These are phyloP conservation scores for Cystobasidium ongulense DNA, from an alignment of 768 basidiomycete species.

Conservation along the genomic window DNA sequence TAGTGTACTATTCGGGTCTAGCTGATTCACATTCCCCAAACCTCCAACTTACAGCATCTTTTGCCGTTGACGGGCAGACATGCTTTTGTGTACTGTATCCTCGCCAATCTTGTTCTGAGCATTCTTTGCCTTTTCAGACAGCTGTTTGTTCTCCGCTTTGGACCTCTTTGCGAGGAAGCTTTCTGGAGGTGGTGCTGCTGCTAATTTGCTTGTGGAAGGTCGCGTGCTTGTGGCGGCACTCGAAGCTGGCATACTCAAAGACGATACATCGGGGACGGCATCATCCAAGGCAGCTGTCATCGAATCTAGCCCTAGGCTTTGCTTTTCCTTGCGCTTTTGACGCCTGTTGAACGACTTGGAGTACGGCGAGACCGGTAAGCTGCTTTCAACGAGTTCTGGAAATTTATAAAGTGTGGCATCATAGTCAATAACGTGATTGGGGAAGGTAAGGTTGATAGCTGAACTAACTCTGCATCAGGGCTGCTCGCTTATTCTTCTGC, in stretches of 20 bases:
- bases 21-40: background rate
- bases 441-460: too few species aligned
- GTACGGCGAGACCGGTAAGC: slow-evolving; percentile 34
- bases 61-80: slow-evolving; percentile 19
- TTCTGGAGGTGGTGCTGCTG: background rate
- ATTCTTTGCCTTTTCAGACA: background rate
- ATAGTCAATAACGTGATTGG: background rate
- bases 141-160: background rate
- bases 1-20: too few species aligned
- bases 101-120: slow-evolving; percentile 17
- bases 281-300: slow-evolving; percentile 34
- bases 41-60: slow-evolving; percentile 18
- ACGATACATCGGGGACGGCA: slow-evolving; percentile 17
- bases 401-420: background rate
- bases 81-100: slow-evolving; percentile 15
- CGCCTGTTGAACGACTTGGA: slow-evolving; percentile 39
- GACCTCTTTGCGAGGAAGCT: background rate
- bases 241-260: background rate
- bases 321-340: slow-evolving; percentile 34
- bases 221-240: background rate
- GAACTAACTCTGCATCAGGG: slow-evolving; percentile 36
- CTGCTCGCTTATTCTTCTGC: slow-evolving; percentile 34
- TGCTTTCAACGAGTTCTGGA: slow-evolving; percentile 29
- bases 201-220: background rate
- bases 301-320: slow-evolving; percentile 36